Evolutionary conservation across 768 basidiomycete genomes (phyloP).

Genomic region (Nidularia pulvinata): DNA sequence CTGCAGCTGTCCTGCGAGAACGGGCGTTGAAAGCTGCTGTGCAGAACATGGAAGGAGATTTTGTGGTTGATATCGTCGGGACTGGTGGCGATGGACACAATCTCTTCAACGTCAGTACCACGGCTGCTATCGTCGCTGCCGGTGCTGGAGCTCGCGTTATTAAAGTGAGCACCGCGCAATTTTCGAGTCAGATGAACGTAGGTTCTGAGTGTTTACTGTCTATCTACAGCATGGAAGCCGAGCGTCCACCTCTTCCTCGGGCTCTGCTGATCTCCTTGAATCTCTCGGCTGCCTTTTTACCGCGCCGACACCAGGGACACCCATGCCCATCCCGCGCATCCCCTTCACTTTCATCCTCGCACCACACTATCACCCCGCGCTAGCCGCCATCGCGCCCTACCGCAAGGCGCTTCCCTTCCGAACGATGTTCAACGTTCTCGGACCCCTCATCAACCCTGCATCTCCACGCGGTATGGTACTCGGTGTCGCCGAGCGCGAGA

Average conservation of each 20-base stretch:
- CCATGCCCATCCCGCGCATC: constrained; percentile 58
- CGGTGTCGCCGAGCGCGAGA: constrained; percentile 81
- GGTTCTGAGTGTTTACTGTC: constrained; percentile 3
- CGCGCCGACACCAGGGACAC: constrained; percentile 54
- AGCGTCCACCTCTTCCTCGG: constrained; percentile 93
- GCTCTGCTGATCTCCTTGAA: constrained; percentile 91
- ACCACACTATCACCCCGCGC: constrained; percentile 88
- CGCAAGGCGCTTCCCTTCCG: constrained; percentile 90
- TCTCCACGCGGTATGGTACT: constrained; percentile 87
- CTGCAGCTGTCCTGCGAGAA: constrained; percentile 72
- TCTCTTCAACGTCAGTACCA: constrained; percentile 96
- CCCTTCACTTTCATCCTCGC: constrained; percentile 96
- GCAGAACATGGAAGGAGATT: constrained; percentile 61
- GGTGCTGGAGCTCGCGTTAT: constrained; percentile 93
- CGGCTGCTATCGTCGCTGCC: constrained; percentile 91
- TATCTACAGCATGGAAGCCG: constrained; percentile 76
- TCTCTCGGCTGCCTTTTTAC: constrained; percentile 79
- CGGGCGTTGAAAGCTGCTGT: constrained; percentile 66
- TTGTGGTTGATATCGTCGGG: constrained; percentile 87
- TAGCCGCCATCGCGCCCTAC: constrained; percentile 81
- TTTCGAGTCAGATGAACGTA: not conserved
- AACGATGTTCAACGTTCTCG: constrained; percentile 95
- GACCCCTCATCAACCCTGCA: constrained; percentile 93
- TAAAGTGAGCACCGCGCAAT: constrained; percentile 55
- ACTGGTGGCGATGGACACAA: constrained; percentile 96